Conservation (phyloP, 2,329 filamentous ascomycete genomes). For the Sclerotinia minor region DNA sequence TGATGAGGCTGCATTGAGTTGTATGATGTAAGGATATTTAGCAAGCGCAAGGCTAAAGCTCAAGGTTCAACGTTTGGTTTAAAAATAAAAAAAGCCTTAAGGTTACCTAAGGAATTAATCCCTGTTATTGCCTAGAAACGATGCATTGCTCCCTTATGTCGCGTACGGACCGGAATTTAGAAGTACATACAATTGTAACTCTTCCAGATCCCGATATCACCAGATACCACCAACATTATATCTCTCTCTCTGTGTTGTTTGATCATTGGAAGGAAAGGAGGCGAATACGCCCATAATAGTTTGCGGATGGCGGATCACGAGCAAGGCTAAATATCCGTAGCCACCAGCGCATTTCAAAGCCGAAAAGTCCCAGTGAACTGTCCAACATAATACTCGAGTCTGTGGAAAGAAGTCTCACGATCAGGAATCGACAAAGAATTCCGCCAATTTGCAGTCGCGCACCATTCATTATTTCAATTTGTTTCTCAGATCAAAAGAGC, state of each 20-base stretch:
- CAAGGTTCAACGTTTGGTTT: neutral
- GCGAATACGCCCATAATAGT: conserved; percentile 19
- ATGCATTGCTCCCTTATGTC: conserved; percentile 8
- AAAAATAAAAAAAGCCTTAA: conserved; percentile 4
- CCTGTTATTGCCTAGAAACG: conserved; percentile 10
- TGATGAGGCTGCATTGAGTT: conserved; percentile 10
- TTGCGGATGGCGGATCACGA: conserved; percentile 22
- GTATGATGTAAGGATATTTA: neutral
- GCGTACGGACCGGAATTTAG: conserved; percentile 18
- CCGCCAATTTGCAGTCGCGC: neutral
- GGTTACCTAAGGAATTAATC: conserved; percentile 20
- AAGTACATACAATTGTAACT: neutral
- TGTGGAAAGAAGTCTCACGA: neutral
- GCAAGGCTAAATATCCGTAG: conserved; percentile 25
- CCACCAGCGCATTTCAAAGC: conserved; percentile 17
- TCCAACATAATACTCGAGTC: conserved; percentile 12
- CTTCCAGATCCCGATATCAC: conserved; percentile 15
- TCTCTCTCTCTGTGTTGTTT: conserved; percentile 1
- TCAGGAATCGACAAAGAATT: conserved; percentile 1
- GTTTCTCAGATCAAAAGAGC: neutral
- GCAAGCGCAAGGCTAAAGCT: conserved; percentile 18
- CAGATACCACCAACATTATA: conserved; percentile 1
- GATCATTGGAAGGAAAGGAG: conserved; percentile 7
- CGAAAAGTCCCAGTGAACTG: conserved; percentile 16
- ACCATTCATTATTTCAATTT: neutral